Evolutionary conservation across 371 early-diverging fungal genomes (phyloP).

Genomic region (Mucor saturninus): DNA sequence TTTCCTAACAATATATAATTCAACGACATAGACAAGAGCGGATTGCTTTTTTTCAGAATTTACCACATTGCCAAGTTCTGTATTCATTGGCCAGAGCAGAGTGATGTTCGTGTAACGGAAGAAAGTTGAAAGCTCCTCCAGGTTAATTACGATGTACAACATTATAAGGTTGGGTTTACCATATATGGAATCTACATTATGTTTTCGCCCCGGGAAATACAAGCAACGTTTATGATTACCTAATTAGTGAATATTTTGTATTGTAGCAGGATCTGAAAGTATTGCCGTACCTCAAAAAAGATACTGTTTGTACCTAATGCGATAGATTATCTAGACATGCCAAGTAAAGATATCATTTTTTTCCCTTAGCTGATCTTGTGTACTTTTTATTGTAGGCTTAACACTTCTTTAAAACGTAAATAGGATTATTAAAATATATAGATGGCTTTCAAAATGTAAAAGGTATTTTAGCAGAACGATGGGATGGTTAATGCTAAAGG

Average conservation of each 20-base stretch:
- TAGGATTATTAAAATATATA: no score
- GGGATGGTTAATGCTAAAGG: not conserved
- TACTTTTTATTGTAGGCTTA: no score
- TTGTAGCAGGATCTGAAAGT: not conserved
- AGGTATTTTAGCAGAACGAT: not conserved
- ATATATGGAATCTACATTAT: not conserved
- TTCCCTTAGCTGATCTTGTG: not conserved
- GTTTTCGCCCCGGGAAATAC: not conserved
- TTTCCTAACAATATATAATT: no score
- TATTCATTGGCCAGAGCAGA: not conserved
- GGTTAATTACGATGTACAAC: not conserved
- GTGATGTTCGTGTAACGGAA: constrained; percentile 1
- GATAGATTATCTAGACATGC: not conserved
- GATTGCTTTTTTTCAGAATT: not conserved
- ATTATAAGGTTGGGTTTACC: not conserved
- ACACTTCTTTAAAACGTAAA: no score
- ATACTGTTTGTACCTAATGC: not conserved
- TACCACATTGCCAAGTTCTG: not conserved
- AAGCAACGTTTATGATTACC: constrained; percentile 6
- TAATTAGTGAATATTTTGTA: not conserved
- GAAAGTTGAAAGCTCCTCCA: not conserved
- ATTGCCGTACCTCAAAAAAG: not conserved
- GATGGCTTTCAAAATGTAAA: no score
- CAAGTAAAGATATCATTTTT: not conserved
- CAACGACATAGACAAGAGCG: not conserved